Conservation (phyloP, 805 yeast species). For the Saccharomycopsis olivae region DNA sequence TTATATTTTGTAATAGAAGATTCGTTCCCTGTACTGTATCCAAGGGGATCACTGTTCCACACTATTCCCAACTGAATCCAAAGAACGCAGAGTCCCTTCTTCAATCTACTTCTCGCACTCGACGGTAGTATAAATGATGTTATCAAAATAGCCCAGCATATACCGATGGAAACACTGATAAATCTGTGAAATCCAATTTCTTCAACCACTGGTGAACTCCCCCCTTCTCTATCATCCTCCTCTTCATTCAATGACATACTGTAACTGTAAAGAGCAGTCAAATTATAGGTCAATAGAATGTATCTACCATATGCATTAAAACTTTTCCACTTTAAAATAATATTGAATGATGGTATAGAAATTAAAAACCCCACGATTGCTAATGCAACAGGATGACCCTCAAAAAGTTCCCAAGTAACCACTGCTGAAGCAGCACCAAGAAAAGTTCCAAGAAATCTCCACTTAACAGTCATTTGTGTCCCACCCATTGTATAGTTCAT, state of each 20-base stretch:
- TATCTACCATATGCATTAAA: constrained; percentile 57
- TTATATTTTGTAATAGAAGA: background rate
- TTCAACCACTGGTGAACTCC: constrained; percentile 52
- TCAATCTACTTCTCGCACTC: constrained; percentile 61
- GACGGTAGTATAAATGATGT: constrained; percentile 60
- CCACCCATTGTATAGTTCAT: constrained; percentile 84
- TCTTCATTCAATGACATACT: constrained; percentile 50
- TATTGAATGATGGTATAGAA: constrained; percentile 33
- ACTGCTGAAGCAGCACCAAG: constrained; percentile 59
- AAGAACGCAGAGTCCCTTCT: constrained; percentile 51
- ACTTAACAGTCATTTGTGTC: constrained; percentile 65
- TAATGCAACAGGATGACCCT: constrained; percentile 43
- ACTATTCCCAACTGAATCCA: constrained; percentile 76
- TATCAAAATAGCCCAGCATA: constrained; percentile 65
- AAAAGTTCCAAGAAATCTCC: constrained; percentile 67
- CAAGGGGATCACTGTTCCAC: constrained; percentile 70
- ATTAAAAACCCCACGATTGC: constrained; percentile 35
- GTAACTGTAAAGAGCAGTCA: constrained; percentile 68
- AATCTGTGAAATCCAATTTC: constrained; percentile 76
- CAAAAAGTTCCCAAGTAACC: constrained; percentile 45
- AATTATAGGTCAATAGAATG: constrained; percentile 62
- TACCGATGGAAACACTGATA: constrained; percentile 61
- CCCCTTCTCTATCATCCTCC: constrained; percentile 53
- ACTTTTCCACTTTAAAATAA: constrained; percentile 58
- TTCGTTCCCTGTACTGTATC: constrained; percentile 21